Conservation (phyloP, 192 early-diverging fungal genomes). For the Podila epigama region DNA sequence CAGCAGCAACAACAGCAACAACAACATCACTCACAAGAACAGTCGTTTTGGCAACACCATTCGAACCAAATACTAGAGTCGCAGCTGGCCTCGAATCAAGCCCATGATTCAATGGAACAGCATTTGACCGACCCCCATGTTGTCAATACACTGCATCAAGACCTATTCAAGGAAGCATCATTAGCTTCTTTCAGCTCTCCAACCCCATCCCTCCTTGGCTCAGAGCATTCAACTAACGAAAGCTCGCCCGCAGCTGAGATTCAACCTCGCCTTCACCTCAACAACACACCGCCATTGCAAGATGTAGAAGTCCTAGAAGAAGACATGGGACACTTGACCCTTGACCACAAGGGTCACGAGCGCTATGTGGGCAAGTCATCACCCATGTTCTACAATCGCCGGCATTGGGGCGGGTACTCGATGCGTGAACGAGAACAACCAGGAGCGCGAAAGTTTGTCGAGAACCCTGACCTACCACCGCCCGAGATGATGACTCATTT, state of each 20-base stretch:
- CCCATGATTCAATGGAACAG: conserved; percentile 8
- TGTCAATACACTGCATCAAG: conserved; percentile 19
- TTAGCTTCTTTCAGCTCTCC: conserved; percentile 31
- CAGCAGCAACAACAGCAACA: conserved; percentile 13
- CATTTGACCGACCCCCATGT: conserved; percentile 10
- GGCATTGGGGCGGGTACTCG: conserved; percentile 51
- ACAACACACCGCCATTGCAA: conserved; percentile 46
- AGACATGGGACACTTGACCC: conserved; percentile 68
- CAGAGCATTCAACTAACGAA: conserved; percentile 22
- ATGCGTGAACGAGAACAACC: conserved; percentile 51
- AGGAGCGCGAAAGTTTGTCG: conserved; percentile 34
- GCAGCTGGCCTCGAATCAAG: conserved; percentile 27
- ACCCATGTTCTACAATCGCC: conserved; percentile 70
- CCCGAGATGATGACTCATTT: conserved; percentile 65
- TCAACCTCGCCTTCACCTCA: conserved; percentile 14
- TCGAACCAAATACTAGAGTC: conserved; percentile 11
- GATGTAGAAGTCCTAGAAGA: conserved; percentile 60
- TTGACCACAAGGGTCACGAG: conserved; percentile 75
- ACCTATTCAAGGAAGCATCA: conserved; percentile 15
- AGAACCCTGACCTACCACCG: conserved; percentile 61
- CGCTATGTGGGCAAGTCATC: conserved; percentile 76
- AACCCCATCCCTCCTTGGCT: conserved; percentile 25
- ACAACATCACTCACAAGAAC: neutral
- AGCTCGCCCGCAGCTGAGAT: conserved; percentile 13
- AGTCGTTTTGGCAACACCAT: neutral